phyloP scores from a whole-genome alignment of 2,329 filamentous ascomycete species.

The Colletotrichum tropicicola region DNA sequence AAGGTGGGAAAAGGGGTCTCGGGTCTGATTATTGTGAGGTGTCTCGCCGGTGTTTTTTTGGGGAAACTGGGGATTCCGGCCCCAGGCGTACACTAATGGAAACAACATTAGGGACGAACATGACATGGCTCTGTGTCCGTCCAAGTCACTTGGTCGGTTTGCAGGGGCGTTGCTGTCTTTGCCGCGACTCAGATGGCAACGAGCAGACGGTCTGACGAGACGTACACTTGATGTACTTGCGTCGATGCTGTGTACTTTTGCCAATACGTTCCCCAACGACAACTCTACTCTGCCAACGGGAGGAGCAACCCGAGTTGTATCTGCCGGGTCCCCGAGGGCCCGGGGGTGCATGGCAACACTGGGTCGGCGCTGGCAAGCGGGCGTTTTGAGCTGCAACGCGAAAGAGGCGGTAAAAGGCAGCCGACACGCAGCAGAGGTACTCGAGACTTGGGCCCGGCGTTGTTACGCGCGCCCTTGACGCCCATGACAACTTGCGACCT shows the following conservation, averaged over 20 bases:
- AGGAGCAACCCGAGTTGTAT: not conserved
- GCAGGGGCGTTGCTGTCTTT: conserved; percentile 2
- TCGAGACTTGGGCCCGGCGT: conserved; percentile 4
- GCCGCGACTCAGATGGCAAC: conserved; percentile 1
- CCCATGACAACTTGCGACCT: not conserved
- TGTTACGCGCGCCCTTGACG: not conserved
- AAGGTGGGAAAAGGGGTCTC: conserved; percentile 23
- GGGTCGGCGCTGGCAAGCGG: conserved; percentile 23
- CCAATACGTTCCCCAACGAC: not conserved
- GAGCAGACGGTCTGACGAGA: not conserved
- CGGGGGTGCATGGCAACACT: not conserved
- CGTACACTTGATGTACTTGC: not conserved
- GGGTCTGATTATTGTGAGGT: conserved; percentile 3
- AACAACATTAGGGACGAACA: conserved; percentile 16
- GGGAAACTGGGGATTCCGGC: not conserved
- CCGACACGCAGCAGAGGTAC: conserved; percentile 11
- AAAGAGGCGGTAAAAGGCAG: conserved; percentile 21
- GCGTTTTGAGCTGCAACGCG: conserved; percentile 28
- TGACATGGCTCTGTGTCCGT: not conserved
- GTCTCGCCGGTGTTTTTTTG: not conserved
- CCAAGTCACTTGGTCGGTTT: not conserved
- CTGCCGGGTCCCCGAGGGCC: not conserved
- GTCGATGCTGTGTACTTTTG: not conserved
- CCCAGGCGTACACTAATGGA: conserved; percentile 14
- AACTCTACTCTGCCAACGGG: not conserved